These are phyloP conservation scores for Mortierella sp. DNA, from an alignment of 371 early-diverging fungal genomes.

Conservation along the genomic window DNA sequence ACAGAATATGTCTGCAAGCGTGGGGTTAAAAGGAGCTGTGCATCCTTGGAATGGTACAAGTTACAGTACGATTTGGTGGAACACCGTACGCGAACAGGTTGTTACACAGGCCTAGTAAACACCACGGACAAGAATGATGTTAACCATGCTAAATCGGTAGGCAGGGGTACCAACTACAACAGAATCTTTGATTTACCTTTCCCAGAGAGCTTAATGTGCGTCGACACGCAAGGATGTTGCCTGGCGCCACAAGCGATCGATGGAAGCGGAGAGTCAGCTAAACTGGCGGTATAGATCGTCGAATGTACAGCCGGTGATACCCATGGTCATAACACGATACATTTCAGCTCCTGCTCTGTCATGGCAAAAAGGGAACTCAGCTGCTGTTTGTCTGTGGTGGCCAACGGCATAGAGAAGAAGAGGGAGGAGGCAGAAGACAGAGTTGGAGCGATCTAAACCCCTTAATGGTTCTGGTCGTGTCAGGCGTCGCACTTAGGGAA, in stretches of 20 bases:
- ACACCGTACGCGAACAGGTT: conserved; percentile 76
- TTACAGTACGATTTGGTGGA: neutral
- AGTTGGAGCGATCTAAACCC: too few species aligned
- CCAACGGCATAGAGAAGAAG: neutral
- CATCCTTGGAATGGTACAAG: too few species aligned
- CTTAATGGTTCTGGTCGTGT: too few species aligned
- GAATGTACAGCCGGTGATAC: neutral
- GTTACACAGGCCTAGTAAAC: conserved; percentile 72
- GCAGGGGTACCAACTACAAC: too few species aligned
- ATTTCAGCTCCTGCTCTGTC: conserved; percentile 28
- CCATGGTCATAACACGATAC: conserved; percentile 1
- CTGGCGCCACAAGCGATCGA: neutral
- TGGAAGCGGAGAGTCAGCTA: neutral
- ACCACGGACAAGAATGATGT: neutral
- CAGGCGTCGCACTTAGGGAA: too few species aligned
- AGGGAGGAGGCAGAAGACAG: too few species aligned
- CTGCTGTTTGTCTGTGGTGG: neutral
- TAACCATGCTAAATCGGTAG: too few species aligned
- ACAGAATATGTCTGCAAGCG: conserved; percentile 79
- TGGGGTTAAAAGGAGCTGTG: neutral
- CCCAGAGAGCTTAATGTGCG: conserved; percentile 16
- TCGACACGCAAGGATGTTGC: conserved; percentile 31
- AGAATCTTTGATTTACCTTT: conserved; percentile 10
- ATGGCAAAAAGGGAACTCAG: neutral
- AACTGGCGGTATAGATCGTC: neutral